Percentiles rank a stretch among this genome's conserved stretches.
Conservation (phyloP, 2,329 filamentous ascomycete species). For the Fusarium goolgardi region DNA sequence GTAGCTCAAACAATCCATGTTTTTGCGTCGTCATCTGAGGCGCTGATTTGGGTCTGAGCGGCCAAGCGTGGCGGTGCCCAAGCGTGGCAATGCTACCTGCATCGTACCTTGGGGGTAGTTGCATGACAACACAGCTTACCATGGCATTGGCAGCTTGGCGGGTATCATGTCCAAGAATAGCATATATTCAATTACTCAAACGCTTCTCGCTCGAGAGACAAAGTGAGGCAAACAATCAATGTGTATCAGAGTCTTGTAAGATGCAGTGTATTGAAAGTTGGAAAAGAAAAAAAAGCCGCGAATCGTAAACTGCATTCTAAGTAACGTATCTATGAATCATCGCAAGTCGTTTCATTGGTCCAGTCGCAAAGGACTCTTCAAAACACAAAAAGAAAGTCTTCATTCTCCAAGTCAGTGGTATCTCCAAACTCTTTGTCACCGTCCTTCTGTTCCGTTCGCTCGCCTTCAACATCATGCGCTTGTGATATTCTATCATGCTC, state of each 20-base stretch:
- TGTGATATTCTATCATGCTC: slow-evolving; percentile 22
- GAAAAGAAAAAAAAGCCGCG: no score
- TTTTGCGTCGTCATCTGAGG: slow-evolving; percentile 40
- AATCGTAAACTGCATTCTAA: not conserved
- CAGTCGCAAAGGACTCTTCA: slow-evolving; percentile 26
- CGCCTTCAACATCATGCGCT: slow-evolving; percentile 25
- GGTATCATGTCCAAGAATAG: slow-evolving; percentile 3
- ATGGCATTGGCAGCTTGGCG: slow-evolving; percentile 22
- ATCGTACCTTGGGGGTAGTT: not conserved
- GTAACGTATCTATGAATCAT: not conserved
- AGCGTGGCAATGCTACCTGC: slow-evolving; percentile 32
- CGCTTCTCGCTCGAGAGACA: not conserved
- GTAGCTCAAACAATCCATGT: slow-evolving; percentile 12
- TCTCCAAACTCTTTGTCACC: slow-evolving; percentile 56
- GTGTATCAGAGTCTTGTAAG: not conserved
- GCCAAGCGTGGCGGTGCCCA: slow-evolving; percentile 38
- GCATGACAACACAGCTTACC: slow-evolving; percentile 15
- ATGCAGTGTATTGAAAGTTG: no score
- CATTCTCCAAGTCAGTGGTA: slow-evolving; percentile 69
- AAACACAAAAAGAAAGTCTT: slow-evolving; percentile 72
- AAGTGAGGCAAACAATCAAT: not conserved
- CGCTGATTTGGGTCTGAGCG: slow-evolving; percentile 29
- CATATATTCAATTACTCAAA: not conserved
- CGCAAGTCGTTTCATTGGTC: not conserved
- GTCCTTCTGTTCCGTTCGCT: slow-evolving; percentile 13